Conservation (phyloP, 73 alveolate species). For the Paramecium sexaurelia region DNA sequence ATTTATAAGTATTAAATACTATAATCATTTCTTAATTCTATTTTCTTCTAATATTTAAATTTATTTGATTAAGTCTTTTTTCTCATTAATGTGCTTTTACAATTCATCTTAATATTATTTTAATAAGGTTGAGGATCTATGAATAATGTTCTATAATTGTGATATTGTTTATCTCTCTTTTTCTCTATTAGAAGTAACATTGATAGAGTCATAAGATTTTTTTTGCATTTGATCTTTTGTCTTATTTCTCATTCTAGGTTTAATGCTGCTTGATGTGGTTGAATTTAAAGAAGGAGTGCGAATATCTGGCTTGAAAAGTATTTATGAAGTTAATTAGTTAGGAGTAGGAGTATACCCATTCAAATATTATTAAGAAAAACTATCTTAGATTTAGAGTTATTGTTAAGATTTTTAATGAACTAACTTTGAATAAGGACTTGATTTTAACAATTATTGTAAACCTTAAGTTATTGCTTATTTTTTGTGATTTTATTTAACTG, state of each 20-base stretch:
- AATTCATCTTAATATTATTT: neutral
- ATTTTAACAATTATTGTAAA: neutral
- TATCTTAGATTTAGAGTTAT: neutral
- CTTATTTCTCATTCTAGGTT: constrained; percentile 33
- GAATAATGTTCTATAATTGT: neutral
- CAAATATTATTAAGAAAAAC: constrained; percentile 31
- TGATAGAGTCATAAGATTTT: neutral
- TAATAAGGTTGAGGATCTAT: neutral
- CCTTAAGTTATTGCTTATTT: neutral
- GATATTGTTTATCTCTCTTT: constrained; percentile 32
- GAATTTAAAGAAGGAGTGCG: constrained; percentile 30
- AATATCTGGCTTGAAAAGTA: neutral
- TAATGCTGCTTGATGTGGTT: constrained; percentile 23
- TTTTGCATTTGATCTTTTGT: neutral
- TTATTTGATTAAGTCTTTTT: neutral
- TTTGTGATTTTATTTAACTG: constrained; percentile 11
- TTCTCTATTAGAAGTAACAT: constrained; percentile 13
- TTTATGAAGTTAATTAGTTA: neutral
- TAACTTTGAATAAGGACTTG: constrained; percentile 43
- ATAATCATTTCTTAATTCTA: neutral
- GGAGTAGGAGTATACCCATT: neutral
- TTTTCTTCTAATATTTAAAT: neutral
- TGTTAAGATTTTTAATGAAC: neutral
- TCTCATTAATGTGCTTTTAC: neutral
- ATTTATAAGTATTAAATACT: neutral